Evolutionary conservation across 2,329 filamentous ascomycete species (phyloP), one percentile per base, ranked within the genome.

Genomic region (Aureobasidium sp.): DNA sequence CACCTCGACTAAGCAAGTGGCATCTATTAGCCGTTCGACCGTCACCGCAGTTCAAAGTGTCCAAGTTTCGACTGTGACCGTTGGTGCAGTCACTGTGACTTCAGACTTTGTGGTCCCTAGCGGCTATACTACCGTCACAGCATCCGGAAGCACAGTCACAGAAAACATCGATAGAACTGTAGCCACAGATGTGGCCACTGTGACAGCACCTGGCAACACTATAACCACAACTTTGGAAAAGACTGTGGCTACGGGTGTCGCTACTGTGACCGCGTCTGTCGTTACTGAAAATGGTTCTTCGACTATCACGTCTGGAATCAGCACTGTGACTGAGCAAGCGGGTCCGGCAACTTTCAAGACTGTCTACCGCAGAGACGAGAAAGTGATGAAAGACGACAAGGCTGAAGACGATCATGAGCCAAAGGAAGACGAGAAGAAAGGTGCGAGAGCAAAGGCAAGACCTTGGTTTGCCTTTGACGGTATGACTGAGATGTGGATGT

Each of bases 401-500:
- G 3, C 9, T 16, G 27, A n/a, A 5, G 7, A 39, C 21, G 21
- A 21, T 21, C 21, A 21, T 21, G 21, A 21, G 21, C 21, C 21
- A 21, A 21, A 21, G 21, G 8, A 21, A 21, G 3, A 7, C 11
- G 2, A 30, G 21, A 21, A 21, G 21, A 21, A 21, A 57, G 29
- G 13, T 37, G 5, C 5, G 8, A 13, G 3, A 47, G 29, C 37
- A 57, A n/a, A 10, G 5, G n/a, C 14, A 21, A 44, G 30, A 37
- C 30, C 37, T 11, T 58, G 54, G 54, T 29, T 48, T 39, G 42
- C 42, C 11, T 48, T n/a, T 39, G 54, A 58, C 21, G 42, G 54
- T 9, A 11, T 47, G 54, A 47, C 54, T 10, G 54, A 58, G n/a
- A 58, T 58, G 42, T 58, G 54, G 54, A 58, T 58, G 54, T 58